phyloP scores from a whole-genome alignment of 1,139 yeast genomes.

The Tardiomyces depauwii region DNA sequence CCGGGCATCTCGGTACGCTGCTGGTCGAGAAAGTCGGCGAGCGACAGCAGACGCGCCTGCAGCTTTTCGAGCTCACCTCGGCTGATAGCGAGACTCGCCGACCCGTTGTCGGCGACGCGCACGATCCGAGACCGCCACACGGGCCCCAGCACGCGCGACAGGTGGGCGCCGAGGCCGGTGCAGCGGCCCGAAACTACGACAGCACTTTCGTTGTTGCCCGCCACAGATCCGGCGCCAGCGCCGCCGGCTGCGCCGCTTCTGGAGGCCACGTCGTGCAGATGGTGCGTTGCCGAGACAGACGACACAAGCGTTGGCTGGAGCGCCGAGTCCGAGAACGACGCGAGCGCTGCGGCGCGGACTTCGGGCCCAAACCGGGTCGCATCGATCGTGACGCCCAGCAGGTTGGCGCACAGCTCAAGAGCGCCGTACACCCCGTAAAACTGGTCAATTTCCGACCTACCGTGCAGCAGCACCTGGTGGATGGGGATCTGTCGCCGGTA shows the following conservation, averaged over 20 bases:
- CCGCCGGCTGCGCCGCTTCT: slow-evolving; percentile 5
- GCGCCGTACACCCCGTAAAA: slow-evolving; percentile 48
- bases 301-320: slow-evolving; percentile 65
- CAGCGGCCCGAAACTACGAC: too few species aligned
- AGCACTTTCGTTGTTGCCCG: slow-evolving; percentile 6
- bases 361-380: slow-evolving; percentile 14
- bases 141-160: too few species aligned
- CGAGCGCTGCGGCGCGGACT: neutral
- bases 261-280: slow-evolving; percentile 12
- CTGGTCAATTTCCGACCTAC: slow-evolving; percentile 41
- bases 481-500: slow-evolving; percentile 75
- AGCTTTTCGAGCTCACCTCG: slow-evolving; percentile 16
- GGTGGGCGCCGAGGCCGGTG: too few species aligned
- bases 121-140: too few species aligned
- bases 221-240: too few species aligned
- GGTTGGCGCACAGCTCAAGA: slow-evolving; percentile 76
- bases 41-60: slow-evolving; percentile 23
- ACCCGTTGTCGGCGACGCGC: too few species aligned
- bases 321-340: slow-evolving; percentile 28
- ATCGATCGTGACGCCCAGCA: slow-evolving; percentile 69
- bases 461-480: slow-evolving; percentile 56
- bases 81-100: neutral
- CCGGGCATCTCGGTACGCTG: slow-evolving; percentile 33
- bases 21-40: slow-evolving; percentile 26
- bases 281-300: slow-evolving; percentile 4